Evolutionary conservation across 2,329 filamentous ascomycete genomes (phyloP), one percentile per base, ranked within the genome.

Genomic region (Tothia fuscella): DNA sequence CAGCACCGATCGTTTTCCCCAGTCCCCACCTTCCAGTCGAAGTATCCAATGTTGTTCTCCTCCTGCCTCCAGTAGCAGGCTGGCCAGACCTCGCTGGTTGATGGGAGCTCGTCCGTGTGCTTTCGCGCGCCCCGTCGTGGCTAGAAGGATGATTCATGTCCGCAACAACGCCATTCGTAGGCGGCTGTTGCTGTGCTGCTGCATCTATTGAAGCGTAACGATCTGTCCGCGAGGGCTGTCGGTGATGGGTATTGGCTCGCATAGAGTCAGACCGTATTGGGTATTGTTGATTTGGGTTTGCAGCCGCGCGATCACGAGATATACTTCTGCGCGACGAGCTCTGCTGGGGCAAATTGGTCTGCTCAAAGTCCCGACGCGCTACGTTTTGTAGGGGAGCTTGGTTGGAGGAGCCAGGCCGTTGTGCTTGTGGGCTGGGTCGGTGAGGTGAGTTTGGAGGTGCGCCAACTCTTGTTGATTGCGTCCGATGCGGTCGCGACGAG

Each of bases 1-100:
- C 91, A 41, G 88, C 87, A 46, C 91, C 91, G 54, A 98, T 91
- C 3, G 91, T 96, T 70, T 96, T 96, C 46, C 89, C 89, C 40
- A 98, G 70, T 43, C 87, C 78, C 87, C 89, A 98, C 67, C 88
- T 86, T 44, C 91, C 91, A 10, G 88, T 62, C 35, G 82, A 79
- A 3, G 88, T 87, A 39, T 83, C 84, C 57, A 98, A 93, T 30
- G 84, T 89, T 10, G 89, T 95, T 53, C 78, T 65, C 50, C 76
- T 65, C 42, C 69, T 37, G n/a, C n/a, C n/a, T 34, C 40, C 29
- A 20, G 34, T 28, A 6, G 39, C 26, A 3, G 26, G 41, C 24
- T 37, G 22, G n/a, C n/a, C n/a, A 10, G 21, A 16, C 21, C 34
- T 38, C 33, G 25, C 39, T n/a, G n/a, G n/a, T n/a, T n/a, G n/a